Evolutionary conservation across 2,329 filamentous ascomycete species (phyloP), one percentile per base, ranked within the genome.

Genomic region (Alternaria burnsii): DNA sequence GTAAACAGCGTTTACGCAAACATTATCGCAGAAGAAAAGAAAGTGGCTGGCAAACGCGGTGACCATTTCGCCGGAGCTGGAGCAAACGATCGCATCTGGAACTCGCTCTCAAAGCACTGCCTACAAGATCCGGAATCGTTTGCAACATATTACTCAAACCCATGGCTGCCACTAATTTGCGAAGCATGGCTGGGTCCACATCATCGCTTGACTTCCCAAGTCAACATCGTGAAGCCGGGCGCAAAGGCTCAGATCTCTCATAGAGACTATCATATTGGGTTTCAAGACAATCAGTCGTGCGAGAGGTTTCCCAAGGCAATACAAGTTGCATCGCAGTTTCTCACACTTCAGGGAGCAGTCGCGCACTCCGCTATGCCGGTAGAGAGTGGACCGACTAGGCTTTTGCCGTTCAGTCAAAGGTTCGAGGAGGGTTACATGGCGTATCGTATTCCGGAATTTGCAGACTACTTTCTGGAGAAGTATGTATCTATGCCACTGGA

Each of bases 191-290:
- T 89, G 0, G 87, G 88, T 0, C 86, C 86, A 0, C 82, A 80
- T 2, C 89, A 89, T 72, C 83, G 85, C 22, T 71, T 89, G 43
- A 89, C 87, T 0, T 83, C 86, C 1, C 87, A 89, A 70, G 84
- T 88, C 41, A 90, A 90, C 69, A 82, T 88, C 50, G 87, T 89
- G 9, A 82, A 83, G 42, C 87, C 88, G 0, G 86, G 86, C 18
- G 86, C 85, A 14, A 77, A 81, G 36, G 80, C 88, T 0, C 88
- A 90, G 68, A 82, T 84, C 28, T 80, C 79, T 8, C 88, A 90
- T 69, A 81, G 87, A 1, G 88, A 90, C 69, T 89, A 89, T 69
- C 87, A 89, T 67, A 80, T 90, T 1, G 88, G 87, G 0, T 89
- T 89, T 75, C 86, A 88, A 71, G 85, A 83, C 0, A 70, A 80